Base-by-base conservation (phyloP, 495 filamentous ascomycete genomes). In the Haplographium delicatum region DNA sequence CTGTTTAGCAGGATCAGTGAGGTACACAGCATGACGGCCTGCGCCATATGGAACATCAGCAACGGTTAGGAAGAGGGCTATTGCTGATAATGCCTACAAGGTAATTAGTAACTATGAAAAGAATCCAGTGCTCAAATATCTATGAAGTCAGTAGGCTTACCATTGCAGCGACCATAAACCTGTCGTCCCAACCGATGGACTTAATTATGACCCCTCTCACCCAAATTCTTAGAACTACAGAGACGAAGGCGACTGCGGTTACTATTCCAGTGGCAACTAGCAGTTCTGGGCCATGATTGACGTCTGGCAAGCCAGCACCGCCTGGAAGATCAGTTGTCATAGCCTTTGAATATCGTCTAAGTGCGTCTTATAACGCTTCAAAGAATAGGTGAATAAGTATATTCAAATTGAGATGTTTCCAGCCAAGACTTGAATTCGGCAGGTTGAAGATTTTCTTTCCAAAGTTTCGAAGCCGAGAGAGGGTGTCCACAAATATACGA, bases 151-250 rank as follows among this genome's bases (percentile, higher is more conserved):
- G 28, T 6, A 6, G 28, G 16, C 16, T 7, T 53, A 74, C 72
- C 58, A 73, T 62, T 2, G 73, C 65, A 4, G 58, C 20, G 1
- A 66, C 50, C 49, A 78, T 72, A 18, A 67, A 52, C 44, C 53
- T 65, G 44, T 71, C 76, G 62, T 80, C 76, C 26, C 60, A 44
- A 1, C 75, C 75, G 5, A 75, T 44, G 27, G 67, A 74, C 23
- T 64, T 68, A 24, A 73, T 53, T 44, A 79, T 62, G 18, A 54
- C 51, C 7, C 60, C 28, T 4, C 75, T 71, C 35, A 75, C 75
- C 41, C 66, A 78, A 22, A 78, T 59, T 39, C 76, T 68, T 15
- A 66, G 9, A 20, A 5, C 6, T 8, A 50, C 47, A 9, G 30
- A 15, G 33, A 50, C 22, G 4, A 50, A 54, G 1, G 60, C 56